These are phyloP conservation scores for Collybiopsis confluens DNA, from an alignment of 768 basidiomycete species.

Conservation along the genomic window DNA sequence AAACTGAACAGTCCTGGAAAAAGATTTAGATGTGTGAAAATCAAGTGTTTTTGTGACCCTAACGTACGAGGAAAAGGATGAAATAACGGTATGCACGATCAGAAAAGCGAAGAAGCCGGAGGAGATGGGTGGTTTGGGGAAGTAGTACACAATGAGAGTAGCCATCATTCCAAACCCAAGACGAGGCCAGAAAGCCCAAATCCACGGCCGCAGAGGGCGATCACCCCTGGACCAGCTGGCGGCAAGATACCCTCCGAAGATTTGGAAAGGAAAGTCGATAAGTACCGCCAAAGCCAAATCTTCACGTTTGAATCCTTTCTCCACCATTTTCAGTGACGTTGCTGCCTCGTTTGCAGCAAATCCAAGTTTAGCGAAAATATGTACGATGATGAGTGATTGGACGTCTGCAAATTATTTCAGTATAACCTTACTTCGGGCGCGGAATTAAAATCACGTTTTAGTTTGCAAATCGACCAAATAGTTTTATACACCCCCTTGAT, in stretches of 20 bases:
- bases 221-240: slow-evolving; percentile 87
- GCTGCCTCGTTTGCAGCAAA: slow-evolving; percentile 93
- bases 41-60: neutral
- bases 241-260: slow-evolving; percentile 89
- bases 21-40: slow-evolving; percentile 1
- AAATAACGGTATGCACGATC: slow-evolving; percentile 75
- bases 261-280: slow-evolving; percentile 97
- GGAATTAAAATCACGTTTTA: slow-evolving; percentile 61
- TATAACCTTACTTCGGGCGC: too few species aligned
- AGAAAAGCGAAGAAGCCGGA: slow-evolving; percentile 77
- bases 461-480: slow-evolving; percentile 90
- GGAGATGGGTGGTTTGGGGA: slow-evolving; percentile 75
- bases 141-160: slow-evolving; percentile 76
- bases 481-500: slow-evolving; percentile 87
- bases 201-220: slow-evolving; percentile 80
- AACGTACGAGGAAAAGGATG: slow-evolving; percentile 80
- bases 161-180: slow-evolving; percentile 68
- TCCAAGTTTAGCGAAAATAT: slow-evolving; percentile 90
- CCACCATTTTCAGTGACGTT: slow-evolving; percentile 89
- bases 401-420: slow-evolving; percentile 55
- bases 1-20: slow-evolving; percentile 88
- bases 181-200: slow-evolving; percentile 87
- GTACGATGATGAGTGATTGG: slow-evolving; percentile 79
- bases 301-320: slow-evolving; percentile 93
- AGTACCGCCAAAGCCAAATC: slow-evolving; percentile 94